These are phyloP conservation scores for Tolypocladium tundrense DNA, from an alignment of 2,329 filamentous ascomycete species.

Conservation along the genomic window DNA sequence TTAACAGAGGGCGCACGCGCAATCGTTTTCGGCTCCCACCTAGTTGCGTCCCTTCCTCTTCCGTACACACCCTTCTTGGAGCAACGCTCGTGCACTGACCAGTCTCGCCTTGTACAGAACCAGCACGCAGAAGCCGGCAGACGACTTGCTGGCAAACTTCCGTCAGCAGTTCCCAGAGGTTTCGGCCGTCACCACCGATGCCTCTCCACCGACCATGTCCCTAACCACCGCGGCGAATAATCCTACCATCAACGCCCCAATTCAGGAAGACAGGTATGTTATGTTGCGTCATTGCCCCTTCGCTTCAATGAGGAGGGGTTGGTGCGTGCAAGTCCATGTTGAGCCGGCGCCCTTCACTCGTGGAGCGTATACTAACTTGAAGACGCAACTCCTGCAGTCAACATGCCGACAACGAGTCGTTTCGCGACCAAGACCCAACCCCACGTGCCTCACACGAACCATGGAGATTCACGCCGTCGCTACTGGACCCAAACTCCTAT, in stretches of 20 bases:
- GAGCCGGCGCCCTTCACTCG: neutral
- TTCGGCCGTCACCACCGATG: constrained; percentile 37
- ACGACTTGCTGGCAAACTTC: constrained; percentile 73
- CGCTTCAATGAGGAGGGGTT: neutral
- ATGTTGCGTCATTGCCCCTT: constrained; percentile 1
- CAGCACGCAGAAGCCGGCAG: constrained; percentile 71
- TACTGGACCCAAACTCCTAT: constrained; percentile 78
- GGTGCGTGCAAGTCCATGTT: neutral
- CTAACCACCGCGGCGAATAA: constrained; percentile 21
- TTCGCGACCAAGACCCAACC: constrained; percentile 68
- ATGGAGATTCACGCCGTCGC: constrained; percentile 80
- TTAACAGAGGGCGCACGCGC: neutral
- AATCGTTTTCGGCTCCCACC: neutral
- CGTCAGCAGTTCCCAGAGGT: constrained; percentile 74
- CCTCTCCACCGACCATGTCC: constrained; percentile 28
- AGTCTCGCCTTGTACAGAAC: constrained; percentile 34
- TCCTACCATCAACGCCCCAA: constrained; percentile 9
- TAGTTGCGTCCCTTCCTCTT: neutral
- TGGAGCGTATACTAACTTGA: neutral
- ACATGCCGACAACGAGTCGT: constrained; percentile 21
- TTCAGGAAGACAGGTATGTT: constrained; percentile 18
- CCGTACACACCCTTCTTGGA: neutral
- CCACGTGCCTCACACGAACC: constrained; percentile 69
- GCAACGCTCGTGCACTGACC: neutral
- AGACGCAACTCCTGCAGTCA: constrained; percentile 8